A percentile compares a stretch with the other conserved stretches of the same genome.
These are phyloP conservation scores for Larix kaempferi DNA, from an alignment of 75 land plant species.

Conservation along the genomic window DNA sequence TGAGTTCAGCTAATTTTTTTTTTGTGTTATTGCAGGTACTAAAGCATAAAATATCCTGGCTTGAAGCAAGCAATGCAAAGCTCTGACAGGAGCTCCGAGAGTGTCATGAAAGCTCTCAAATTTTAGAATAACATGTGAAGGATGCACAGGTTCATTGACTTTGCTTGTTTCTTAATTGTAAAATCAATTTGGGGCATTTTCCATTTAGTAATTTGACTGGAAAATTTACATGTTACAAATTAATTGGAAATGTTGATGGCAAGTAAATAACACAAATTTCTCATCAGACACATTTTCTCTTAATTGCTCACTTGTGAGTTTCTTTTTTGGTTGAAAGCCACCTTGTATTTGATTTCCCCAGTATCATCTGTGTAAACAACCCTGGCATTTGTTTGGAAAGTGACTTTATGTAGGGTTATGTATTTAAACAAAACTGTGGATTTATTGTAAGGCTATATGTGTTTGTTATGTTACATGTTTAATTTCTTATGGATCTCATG, in stretches of 20 bases:
- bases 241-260: neutral
- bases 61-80: conserved; percentile 80
- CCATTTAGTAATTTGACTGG: neutral
- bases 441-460: neutral
- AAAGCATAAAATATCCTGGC: conserved; percentile 68
- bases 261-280: neutral
- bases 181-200: neutral
- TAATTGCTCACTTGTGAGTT: neutral
- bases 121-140: conserved; percentile 48
- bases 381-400: neutral
- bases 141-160: conserved; percentile 69
- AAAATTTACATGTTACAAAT: too few relatives aligned
- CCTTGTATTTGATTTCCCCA: neutral
- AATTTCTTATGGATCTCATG: neutral
- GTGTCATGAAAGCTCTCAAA: conserved; percentile 37
- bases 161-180: neutral
- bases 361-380: neutral
- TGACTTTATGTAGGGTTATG: neutral
- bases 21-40: conserved; percentile 51
- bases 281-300: neutral
- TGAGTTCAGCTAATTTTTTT: neutral
- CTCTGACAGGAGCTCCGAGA: conserved; percentile 67
- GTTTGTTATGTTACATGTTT: neutral
- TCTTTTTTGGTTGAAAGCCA: neutral
- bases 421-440: neutral